Conservation (phyloP, 192 early-diverging fungal species). For the Rhizophagus sp. region DNA sequence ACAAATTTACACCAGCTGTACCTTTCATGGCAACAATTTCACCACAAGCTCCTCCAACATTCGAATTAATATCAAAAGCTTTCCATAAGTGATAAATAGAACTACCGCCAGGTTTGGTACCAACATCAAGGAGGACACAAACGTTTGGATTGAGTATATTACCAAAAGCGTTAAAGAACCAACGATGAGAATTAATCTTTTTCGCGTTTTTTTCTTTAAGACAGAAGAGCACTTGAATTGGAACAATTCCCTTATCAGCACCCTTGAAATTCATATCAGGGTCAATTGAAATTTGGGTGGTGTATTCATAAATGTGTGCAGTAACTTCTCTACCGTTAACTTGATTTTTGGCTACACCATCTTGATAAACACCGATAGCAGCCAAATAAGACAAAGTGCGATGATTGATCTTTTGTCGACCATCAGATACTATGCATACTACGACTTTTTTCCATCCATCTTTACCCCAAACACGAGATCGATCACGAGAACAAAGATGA, state of each 20-base stretch:
- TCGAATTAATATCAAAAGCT: slow-evolving; percentile 59
- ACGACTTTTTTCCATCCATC: slow-evolving; percentile 86
- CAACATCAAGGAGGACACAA: slow-evolving; percentile 66
- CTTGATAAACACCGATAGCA: slow-evolving; percentile 83
- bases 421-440: slow-evolving; percentile 82
- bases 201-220: slow-evolving; percentile 93
- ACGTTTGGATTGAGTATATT: slow-evolving; percentile 58
- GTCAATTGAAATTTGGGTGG: slow-evolving; percentile 74
- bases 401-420: slow-evolving; percentile 73
- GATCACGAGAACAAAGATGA: slow-evolving; percentile 78
- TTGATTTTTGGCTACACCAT: slow-evolving; percentile 68
- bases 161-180: slow-evolving; percentile 72
- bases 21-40: slow-evolving; percentile 74
- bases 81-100: slow-evolving; percentile 73
- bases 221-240: slow-evolving; percentile 82
- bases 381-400: slow-evolving; percentile 70
- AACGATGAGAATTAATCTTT: slow-evolving; percentile 83
- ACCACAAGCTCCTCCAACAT: slow-evolving; percentile 67
- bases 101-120: slow-evolving; percentile 58
- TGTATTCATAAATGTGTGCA: slow-evolving; percentile 74
- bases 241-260: slow-evolving; percentile 63
- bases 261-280: slow-evolving; percentile 72
- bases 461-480: slow-evolving; percentile 72
- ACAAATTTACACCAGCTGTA: slow-evolving; percentile 50
- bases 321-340: slow-evolving; percentile 67